Evolutionary conservation across 257 asterid genomes (phyloP).

Genomic region (Gentiana macrophylla): DNA sequence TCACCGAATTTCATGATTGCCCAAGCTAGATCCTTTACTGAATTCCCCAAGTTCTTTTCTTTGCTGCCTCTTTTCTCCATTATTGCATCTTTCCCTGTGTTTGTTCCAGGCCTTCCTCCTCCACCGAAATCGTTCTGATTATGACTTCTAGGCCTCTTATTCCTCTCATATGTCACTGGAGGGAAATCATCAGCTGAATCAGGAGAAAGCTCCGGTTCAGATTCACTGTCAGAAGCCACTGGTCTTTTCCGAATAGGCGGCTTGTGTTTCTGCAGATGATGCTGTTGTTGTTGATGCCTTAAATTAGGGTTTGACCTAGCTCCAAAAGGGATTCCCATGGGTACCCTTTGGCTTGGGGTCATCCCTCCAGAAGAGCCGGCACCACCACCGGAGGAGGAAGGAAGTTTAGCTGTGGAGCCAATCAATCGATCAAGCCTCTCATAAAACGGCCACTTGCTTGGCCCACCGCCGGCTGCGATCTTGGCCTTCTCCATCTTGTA

Average conservation of each 20-base stretch:
- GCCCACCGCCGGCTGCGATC: slow-evolving; percentile 50
- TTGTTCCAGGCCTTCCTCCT: neutral
- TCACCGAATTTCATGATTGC: slow-evolving; percentile 73
- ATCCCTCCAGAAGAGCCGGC: neutral
- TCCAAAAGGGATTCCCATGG: slow-evolving; percentile 38
- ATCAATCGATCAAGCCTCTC: slow-evolving; percentile 52
- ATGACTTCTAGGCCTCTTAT: slow-evolving; percentile 34
- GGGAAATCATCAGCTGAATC: slow-evolving; percentile 59
- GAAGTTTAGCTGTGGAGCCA: slow-evolving; percentile 37
- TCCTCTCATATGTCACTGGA: slow-evolving; percentile 26
- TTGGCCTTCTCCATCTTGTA: slow-evolving; percentile 76
- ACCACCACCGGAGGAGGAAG: slow-evolving; percentile 10
- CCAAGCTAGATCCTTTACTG: slow-evolving; percentile 46
- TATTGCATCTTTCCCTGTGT: slow-evolving; percentile 3
- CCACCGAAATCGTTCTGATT: slow-evolving; percentile 10
- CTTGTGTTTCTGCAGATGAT: slow-evolving; percentile 13
- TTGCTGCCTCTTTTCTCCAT: slow-evolving; percentile 17
- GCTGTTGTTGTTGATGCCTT: slow-evolving; percentile 13
- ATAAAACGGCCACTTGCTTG: slow-evolving; percentile 64
- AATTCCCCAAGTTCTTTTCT: slow-evolving; percentile 37
- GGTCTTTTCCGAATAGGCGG: slow-evolving; percentile 26
- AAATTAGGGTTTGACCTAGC: slow-evolving; percentile 22
- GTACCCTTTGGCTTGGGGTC: slow-evolving; percentile 15
- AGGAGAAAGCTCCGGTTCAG: slow-evolving; percentile 42
- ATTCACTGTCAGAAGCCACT: slow-evolving; percentile 35